A percentile compares a stretch with the other conserved stretches of the same genome.
Evolutionary conservation across 2,329 filamentous ascomycete species (phyloP).

Genomic region (Venturia nashicola): DNA sequence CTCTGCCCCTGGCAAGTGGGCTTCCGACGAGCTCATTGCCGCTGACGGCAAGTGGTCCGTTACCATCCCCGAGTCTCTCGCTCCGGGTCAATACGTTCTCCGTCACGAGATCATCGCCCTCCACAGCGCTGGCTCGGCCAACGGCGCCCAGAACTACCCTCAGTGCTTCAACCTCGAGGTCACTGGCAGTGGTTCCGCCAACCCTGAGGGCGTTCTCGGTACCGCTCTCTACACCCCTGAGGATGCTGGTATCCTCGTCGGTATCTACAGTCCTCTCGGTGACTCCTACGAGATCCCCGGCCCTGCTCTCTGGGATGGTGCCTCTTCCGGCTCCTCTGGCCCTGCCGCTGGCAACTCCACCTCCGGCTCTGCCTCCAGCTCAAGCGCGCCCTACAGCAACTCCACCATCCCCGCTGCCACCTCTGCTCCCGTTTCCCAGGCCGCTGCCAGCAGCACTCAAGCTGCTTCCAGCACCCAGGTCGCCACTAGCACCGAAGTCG

Average conservation of each 20-base stretch:
- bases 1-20: constrained; percentile 40
- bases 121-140: constrained; percentile 35
- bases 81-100: constrained; percentile 45
- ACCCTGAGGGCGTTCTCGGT: constrained; percentile 27
- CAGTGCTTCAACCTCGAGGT: constrained; percentile 38
- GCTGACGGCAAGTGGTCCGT: constrained; percentile 34
- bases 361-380: no score
- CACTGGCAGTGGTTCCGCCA: constrained; percentile 19
- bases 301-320: no score
- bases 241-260: constrained; percentile 28
- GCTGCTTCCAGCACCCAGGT: no score
- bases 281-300: constrained; percentile 23
- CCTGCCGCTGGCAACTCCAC: no score
- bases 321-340: no score
- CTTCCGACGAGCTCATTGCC: constrained; percentile 40
- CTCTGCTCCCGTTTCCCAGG: no score
- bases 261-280: constrained; percentile 17
- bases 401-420: no score
- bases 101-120: constrained; percentile 49
- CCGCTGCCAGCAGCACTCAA: no score
- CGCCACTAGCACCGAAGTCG: no score
- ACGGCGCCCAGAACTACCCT: constrained; percentile 35
- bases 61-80: constrained; percentile 40
- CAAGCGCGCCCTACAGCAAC: no score
- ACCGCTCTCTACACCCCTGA: constrained; percentile 28